These are phyloP conservation scores for Globisporangium viniferum DNA, from an alignment of 352 stramenopile species.

Conservation along the genomic window DNA sequence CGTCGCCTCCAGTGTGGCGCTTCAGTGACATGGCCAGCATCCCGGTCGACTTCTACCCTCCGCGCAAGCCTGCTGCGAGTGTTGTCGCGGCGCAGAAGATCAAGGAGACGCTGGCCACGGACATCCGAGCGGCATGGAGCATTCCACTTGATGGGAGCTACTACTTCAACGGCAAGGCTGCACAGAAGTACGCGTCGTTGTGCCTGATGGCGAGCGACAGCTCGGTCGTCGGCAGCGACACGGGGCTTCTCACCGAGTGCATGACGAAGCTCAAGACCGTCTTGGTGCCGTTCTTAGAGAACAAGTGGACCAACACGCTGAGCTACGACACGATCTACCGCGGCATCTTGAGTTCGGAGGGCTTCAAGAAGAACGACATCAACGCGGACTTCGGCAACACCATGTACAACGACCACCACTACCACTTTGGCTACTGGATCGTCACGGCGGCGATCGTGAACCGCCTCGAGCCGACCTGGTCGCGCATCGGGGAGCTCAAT, in stretches of 20 bases:
- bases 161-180: constrained; percentile 78
- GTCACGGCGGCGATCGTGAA: constrained; percentile 62
- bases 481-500: constrained; percentile 46
- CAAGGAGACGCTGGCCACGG: constrained; percentile 38
- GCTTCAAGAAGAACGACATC: constrained; percentile 50
- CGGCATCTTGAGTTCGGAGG: constrained; percentile 61
- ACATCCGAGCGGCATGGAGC: constrained; percentile 49
- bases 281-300: constrained; percentile 56
- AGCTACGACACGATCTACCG: constrained; percentile 61
- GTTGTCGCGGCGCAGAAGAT: constrained; percentile 31
- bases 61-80: constrained; percentile 25
- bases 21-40: constrained; percentile 44
- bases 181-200: constrained; percentile 72
- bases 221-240: constrained; percentile 44
- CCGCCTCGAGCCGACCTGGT: constrained; percentile 63
- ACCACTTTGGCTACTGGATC: constrained; percentile 77
- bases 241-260: constrained; percentile 36
- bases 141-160: constrained; percentile 53
- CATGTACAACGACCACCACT: constrained; percentile 80
- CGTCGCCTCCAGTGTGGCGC: constrained; percentile 38
- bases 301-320: constrained; percentile 62
- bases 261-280: constrained; percentile 57
- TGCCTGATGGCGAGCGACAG: constrained; percentile 72
- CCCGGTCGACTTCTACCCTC: constrained; percentile 48
- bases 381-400: constrained; percentile 78